phyloP scores from a whole-genome alignment of 495 filamentous ascomycete genomes.

The Hypoxylon crocopeplum region DNA sequence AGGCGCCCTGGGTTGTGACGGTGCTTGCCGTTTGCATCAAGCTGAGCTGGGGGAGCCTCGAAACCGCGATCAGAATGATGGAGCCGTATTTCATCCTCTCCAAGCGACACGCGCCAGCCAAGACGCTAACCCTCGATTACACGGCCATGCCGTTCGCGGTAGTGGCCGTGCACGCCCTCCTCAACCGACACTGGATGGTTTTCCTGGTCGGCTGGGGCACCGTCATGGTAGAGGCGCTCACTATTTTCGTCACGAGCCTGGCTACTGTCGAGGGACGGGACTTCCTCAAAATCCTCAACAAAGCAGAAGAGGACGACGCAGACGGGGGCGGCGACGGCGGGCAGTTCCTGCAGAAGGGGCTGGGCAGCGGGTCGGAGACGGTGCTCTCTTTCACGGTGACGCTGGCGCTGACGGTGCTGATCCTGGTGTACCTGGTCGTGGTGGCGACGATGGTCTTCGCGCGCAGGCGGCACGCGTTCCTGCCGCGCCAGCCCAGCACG shows the following conservation, averaged over 20 bases:
- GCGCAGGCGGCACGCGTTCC: slow-evolving; percentile 65
- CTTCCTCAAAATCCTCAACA: slow-evolving; percentile 49
- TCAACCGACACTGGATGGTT: slow-evolving; percentile 70
- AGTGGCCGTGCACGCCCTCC: slow-evolving; percentile 62
- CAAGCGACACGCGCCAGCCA: slow-evolving; percentile 64
- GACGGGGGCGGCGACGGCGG: slow-evolving; percentile 6
- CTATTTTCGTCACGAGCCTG: slow-evolving; percentile 69
- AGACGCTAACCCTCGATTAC: slow-evolving; percentile 73
- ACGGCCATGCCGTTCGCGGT: slow-evolving; percentile 72
- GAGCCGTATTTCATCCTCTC: slow-evolving; percentile 77
- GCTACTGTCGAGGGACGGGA: slow-evolving; percentile 63
- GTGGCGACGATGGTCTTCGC: slow-evolving; percentile 61
- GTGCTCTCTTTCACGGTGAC: slow-evolving; percentile 64
- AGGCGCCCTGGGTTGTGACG: slow-evolving; percentile 69
- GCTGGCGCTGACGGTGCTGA: slow-evolving; percentile 61
- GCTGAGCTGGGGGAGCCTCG: slow-evolving; percentile 71
- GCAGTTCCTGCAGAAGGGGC: slow-evolving; percentile 34
- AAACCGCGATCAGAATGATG: slow-evolving; percentile 73
- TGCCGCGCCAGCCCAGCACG: slow-evolving; percentile 75
- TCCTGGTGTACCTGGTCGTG: slow-evolving; percentile 62
- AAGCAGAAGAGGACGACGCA: not conserved
- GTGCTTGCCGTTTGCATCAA: slow-evolving; percentile 68
- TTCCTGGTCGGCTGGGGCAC: slow-evolving; percentile 66
- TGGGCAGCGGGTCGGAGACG: slow-evolving; percentile 66
- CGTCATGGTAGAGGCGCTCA: slow-evolving; percentile 70